Evolutionary conservation across 495 filamentous ascomycete species (phyloP), one percentile per base, ranked within the genome.

Genomic region (Glonium stellatum): DNA sequence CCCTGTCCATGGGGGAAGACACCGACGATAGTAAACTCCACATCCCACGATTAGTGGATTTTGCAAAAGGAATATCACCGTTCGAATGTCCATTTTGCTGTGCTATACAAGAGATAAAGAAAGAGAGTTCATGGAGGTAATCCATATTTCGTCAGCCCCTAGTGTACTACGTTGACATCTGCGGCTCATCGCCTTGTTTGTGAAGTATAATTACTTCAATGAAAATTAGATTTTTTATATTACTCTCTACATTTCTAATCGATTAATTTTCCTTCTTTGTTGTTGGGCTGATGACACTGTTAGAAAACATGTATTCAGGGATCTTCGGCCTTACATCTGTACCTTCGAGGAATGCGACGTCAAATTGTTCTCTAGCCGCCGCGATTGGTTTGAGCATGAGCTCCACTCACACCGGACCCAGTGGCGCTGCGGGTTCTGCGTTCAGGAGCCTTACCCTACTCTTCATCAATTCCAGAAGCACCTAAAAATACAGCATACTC

Each of bases 71-170:
- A 6, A 11, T 22, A 31, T 27, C n/a, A 0, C 42, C 27, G 6
- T 65, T 65, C 49, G 63, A 65, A 48, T 65, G 63, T 25, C 63
- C 63, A 6, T 46, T 57, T 47, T 65, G 63, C 49, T 58, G 54
- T 19, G 55, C 47, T 4, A 65, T 65, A 10, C 54, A 54, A 44
- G 36, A 41, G 15, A 19, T 59, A 10, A 19, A 25, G 10, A 46
- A 42, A 13, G 27, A 62, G 21, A 34, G 54, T 9, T 48, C 54
- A n/a, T 62, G 59, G 59, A 62, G 34, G 59, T 57, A 22, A 57
- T 57, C 9, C 21, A 19, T 31, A 35, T 19, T 36, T 6, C 27
- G 6, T 31, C 27, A 31, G 27, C 27, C 6, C 27, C 3, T 31
- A 31, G 6, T 6, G 27, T 31, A 31, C 27, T 31, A 31, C 27